These are phyloP conservation scores for Dendryphion nanum DNA, from an alignment of 2,329 filamentous ascomycete species.

Conservation along the genomic window DNA sequence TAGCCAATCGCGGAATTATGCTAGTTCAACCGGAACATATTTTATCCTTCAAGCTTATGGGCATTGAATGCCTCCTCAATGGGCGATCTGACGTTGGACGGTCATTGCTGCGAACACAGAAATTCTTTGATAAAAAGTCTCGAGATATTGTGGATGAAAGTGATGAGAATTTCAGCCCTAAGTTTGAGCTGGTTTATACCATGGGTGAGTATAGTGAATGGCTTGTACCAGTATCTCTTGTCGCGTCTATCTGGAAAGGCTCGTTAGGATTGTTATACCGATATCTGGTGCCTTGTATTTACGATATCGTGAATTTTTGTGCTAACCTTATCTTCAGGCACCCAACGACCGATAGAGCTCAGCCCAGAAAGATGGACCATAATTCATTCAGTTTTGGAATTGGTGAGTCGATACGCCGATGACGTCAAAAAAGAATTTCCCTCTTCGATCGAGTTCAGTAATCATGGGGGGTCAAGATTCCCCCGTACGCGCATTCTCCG, in stretches of 20 bases:
- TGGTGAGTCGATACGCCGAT: constrained; percentile 40
- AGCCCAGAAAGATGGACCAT: constrained; percentile 57
- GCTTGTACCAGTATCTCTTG: no score
- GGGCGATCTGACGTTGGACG: constrained; percentile 27
- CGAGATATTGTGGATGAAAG: constrained; percentile 65
- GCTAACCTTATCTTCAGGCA: neutral
- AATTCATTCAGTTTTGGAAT: constrained; percentile 53
- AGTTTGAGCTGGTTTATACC: constrained; percentile 64
- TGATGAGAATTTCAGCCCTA: constrained; percentile 61
- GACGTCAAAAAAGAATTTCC: constrained; percentile 33
- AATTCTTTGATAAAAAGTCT: constrained; percentile 44
- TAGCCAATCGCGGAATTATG: constrained; percentile 53
- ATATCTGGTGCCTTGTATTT: no score
- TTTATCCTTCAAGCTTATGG: constrained; percentile 63
- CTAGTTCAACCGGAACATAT: constrained; percentile 64
- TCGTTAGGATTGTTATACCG: no score
- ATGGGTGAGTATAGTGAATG: constrained; percentile 47
- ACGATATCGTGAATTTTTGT: no score
- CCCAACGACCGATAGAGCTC: constrained; percentile 51
- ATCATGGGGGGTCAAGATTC: constrained; percentile 37
- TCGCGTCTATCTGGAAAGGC: no score
- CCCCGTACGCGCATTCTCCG: constrained; percentile 52
- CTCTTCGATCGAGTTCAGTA: constrained; percentile 45
- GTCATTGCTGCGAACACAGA: constrained; percentile 42
- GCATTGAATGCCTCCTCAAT: constrained; percentile 49